A percentile compares a stretch with the other conserved stretches of the same genome.
Conservation (phyloP, 2,329 filamentous ascomycete species). For the Kalaharituber pfeilii region DNA sequence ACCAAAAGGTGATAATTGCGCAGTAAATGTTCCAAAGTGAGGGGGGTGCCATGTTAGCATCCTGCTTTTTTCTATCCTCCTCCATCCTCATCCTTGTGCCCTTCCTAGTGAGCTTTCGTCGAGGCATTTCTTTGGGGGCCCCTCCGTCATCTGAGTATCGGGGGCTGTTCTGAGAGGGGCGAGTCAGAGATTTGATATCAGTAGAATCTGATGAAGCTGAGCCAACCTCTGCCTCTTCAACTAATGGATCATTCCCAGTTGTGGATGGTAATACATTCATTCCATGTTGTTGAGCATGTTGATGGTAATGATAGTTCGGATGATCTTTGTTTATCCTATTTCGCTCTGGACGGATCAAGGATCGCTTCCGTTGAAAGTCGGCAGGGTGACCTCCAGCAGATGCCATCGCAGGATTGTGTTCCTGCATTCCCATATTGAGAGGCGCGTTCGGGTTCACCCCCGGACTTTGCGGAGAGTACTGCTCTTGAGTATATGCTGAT, state of each 20-base stretch:
- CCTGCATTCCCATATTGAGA: neutral
- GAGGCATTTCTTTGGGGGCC: slow-evolving; percentile 20
- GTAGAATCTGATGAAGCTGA: slow-evolving; percentile 18
- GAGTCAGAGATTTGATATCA: slow-evolving; percentile 23
- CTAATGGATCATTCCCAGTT: slow-evolving; percentile 76
- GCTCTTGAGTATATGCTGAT: slow-evolving; percentile 29
- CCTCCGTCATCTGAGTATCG: slow-evolving; percentile 29
- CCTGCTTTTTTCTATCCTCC: slow-evolving; percentile 44
- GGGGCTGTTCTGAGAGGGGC: slow-evolving; percentile 7
- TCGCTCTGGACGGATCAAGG: slow-evolving; percentile 75
- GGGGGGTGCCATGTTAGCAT: slow-evolving; percentile 53
- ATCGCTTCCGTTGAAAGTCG: slow-evolving; percentile 57
- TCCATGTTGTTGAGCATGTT: slow-evolving; percentile 59
- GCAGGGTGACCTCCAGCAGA: neutral
- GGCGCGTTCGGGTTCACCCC: neutral
- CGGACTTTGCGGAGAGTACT: slow-evolving; percentile 24
- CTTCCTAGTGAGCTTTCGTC: slow-evolving; percentile 49
- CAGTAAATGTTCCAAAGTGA: slow-evolving; percentile 95
- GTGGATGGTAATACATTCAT: slow-evolving; percentile 83
- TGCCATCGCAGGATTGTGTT: neutral
- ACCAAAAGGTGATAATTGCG: slow-evolving; percentile 85
- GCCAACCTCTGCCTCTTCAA: slow-evolving; percentile 42
- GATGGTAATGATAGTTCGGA: slow-evolving; percentile 87
- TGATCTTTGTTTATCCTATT: slow-evolving; percentile 71
- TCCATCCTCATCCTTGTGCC: slow-evolving; percentile 39